Base-by-base conservation (phyloP, 257 asterid species). In the Knoxia roxburghii region DNA sequence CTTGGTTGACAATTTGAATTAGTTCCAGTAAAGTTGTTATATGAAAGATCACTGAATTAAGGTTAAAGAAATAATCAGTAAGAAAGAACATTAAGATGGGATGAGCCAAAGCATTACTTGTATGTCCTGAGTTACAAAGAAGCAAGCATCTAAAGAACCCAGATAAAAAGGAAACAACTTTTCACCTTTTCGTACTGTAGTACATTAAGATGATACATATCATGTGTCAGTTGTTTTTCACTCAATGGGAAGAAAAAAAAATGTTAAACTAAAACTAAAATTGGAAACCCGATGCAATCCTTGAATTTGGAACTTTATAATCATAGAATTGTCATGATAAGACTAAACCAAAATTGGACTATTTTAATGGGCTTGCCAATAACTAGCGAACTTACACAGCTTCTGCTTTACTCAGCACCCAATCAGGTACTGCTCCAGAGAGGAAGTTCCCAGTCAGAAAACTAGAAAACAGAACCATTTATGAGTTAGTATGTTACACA, bases 11-110 rank as follows among this genome's bases (percentile, higher is more conserved):
- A 69, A n/a, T 14, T 39, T 46, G 37, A 20, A n/a, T 37, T 9
- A 3, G 64, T 43, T 64, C 40, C 52, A 24, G 67, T 41, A 37
- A 69, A 48, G 30, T 69, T 69, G 56, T 59, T 69, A 61, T 69
- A 69, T 30, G 73, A 69, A 40, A 69, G 59, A 35, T 69, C 73
- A 48, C 73, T 69, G 67, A 4, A 69, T 4, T 17, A 39, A 75
- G 39, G 41, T 32, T 39, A 29, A 55, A 68, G 21, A 24, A 60
- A 20, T 12, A 13, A 50, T 66, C 70, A 50, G n/a, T 37, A 7
- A 60, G 26, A 33, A 33, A n/a, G n/a, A 7, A 0, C 35, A 37
- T 59, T 26, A n/a, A n/a, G 48, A 24, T 18, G 27, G 26, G 27
- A 15, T 64, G 55, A 64, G 24, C 41, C 32, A 49, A 41, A 18